Evolutionary conservation across 1,284 basidiomycete genomes (phyloP), one percentile per base, ranked within the genome.

Genomic region (Nidula niveotomentosa): DNA sequence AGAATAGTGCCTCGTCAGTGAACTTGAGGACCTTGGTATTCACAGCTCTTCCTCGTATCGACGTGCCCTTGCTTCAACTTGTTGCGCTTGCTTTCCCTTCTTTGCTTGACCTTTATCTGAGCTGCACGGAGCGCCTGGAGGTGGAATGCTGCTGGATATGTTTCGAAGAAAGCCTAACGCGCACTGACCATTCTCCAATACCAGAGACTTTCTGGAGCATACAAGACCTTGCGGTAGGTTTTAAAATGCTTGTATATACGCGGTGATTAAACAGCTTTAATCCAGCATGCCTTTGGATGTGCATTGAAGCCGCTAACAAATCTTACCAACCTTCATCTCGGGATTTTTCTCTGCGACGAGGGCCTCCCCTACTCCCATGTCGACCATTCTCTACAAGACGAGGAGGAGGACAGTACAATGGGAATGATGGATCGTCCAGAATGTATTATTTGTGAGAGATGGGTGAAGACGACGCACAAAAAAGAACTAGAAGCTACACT

Each of bases 121-220:
- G 80, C 60, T 83, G 80, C 55, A 76, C 80, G 9, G 84, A 85
- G 56, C 74, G 82, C 18, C 71, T 88, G 33, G 78, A 84, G 53
- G 59, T 69, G 37, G 69, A 66, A 49, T 87, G 85, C 65, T 88
- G 86, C 65, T 83, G 80, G 76, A 61, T 63, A 49, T 89, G 87
- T 64, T 82, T 83, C 55, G 83, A 84, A 65, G 84, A 87, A 49
- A 83, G 81, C 44, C 71, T 82, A 33, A 76, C 71, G 8, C 72
- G 75, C 56, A 75, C 76, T n/a, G 58, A 77, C 3, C 85, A 89
- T 65, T 88, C 86, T 2, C 86, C 86, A 0, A 74, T 88, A 53
- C 82, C 83, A 9, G 77, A 81, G 18, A 62, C 75, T 23, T 84
- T 76, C 58, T 52, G 65, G 8, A 70, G 74, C 23, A 72, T 69